Conservation (phyloP, 371 early-diverging fungal genomes). For the Mortierella sp. region DNA sequence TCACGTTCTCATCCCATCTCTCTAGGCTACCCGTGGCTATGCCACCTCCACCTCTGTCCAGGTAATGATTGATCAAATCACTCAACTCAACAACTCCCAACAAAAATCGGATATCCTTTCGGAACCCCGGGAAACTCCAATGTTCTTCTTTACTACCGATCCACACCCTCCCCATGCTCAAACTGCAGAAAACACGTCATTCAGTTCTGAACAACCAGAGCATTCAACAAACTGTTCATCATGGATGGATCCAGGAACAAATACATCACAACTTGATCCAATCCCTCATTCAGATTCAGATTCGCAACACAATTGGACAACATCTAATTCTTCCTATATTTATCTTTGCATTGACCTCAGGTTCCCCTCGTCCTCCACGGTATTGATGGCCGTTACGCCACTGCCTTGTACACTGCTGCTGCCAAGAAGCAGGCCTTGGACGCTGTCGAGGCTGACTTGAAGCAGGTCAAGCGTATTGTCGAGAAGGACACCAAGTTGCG, state of each 20-base stretch:
- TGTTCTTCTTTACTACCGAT: background rate
- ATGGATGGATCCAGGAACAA: background rate
- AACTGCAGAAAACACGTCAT: background rate
- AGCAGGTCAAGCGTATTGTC: conserved; percentile 73
- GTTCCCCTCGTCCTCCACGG: conserved; percentile 90
- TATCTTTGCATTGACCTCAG: conserved; percentile 57
- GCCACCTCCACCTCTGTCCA: conserved; percentile 66
- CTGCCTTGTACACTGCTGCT: conserved; percentile 96
- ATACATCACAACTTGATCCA: background rate
- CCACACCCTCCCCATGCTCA: no score
- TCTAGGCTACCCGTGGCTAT: conserved; percentile 70
- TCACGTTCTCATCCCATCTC: background rate
- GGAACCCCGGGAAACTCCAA: background rate
- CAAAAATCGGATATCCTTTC: background rate
- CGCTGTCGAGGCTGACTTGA: conserved; percentile 90
- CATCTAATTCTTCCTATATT: background rate
- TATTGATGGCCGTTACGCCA: conserved; percentile 97
- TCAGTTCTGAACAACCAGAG: background rate
- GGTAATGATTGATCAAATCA: conserved; percentile 55
- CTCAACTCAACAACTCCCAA: background rate
- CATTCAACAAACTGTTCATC: background rate
- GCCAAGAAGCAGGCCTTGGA: conserved; percentile 86
- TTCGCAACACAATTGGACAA: background rate
- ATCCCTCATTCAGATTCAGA: background rate
- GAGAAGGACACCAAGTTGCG: conserved; percentile 81